A percentile compares a stretch with the other conserved stretches of the same genome.
Conservation (phyloP, 306 rosid genomes). For the Acacia crassicarpa region DNA sequence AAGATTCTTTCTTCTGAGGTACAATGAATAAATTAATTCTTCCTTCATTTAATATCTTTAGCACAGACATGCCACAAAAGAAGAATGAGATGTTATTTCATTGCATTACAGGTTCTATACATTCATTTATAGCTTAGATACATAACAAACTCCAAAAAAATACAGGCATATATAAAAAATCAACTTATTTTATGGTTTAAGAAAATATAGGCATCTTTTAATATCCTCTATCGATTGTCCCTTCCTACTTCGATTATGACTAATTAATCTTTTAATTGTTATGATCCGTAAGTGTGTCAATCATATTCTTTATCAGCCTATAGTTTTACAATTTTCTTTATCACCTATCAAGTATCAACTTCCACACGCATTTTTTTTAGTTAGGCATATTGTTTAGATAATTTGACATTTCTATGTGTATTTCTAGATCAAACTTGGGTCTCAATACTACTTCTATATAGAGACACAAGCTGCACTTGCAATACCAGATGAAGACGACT, state of each 20-base stretch:
- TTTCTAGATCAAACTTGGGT: conserved; percentile 68
- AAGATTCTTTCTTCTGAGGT: conserved; percentile 71
- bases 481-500: conserved; percentile 90
- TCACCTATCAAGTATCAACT: neutral
- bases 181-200: neutral
- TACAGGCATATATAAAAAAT: neutral
- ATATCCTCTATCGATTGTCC: neutral
- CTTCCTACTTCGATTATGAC: neutral
- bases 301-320: neutral
- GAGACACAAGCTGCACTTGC: conserved; percentile 95
- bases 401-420: neutral
- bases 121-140: neutral
- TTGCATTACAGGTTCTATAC: neutral
- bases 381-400: neutral
- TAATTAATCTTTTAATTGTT: too few species aligned
- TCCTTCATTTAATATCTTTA: neutral
- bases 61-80: neutral
- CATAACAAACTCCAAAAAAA: neutral
- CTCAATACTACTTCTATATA: conserved; percentile 94
- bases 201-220: neutral
- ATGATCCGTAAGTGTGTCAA: too few species aligned
- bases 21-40: too few species aligned
- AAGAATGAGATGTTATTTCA: neutral
- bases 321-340: neutral
- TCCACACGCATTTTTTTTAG: conserved; percentile 39